Percentiles rank a stretch among this genome's conserved stretches.
Conservation (phyloP, 2,329 filamentous ascomycete genomes). For the Alternaria brassicae region DNA sequence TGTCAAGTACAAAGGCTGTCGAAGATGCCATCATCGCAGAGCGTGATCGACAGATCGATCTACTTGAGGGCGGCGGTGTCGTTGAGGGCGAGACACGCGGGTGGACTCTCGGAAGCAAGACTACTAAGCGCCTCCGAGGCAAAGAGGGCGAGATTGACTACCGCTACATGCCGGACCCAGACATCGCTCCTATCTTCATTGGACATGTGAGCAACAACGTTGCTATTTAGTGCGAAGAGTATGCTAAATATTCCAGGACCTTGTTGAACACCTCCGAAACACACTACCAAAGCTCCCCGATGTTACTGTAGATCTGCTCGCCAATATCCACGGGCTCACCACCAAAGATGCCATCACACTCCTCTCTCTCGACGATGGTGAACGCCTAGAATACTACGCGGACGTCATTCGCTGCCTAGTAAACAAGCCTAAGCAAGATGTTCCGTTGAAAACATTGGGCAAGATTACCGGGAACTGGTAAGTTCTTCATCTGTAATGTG, state of each 20-base stretch:
- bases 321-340: slow-evolving; percentile 70
- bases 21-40: slow-evolving; percentile 95
- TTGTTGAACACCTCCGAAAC: slow-evolving; percentile 68
- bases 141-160: slow-evolving; percentile 99
- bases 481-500: slow-evolving; percentile 7
- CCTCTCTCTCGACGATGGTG: slow-evolving; percentile 77
- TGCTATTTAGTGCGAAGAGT: neutral
- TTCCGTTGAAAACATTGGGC: slow-evolving; percentile 37
- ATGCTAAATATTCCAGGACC: slow-evolving; percentile 53
- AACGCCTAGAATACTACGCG: slow-evolving; percentile 82
- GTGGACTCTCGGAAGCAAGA: slow-evolving; percentile 84
- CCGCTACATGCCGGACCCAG: slow-evolving; percentile 97
- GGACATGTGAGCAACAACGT: slow-evolving; percentile 53
- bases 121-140: slow-evolving; percentile 81
- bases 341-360: slow-evolving; percentile 84
- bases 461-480: slow-evolving; percentile 66
- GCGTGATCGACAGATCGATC: slow-evolving; percentile 82
- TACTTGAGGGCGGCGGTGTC: slow-evolving; percentile 76
- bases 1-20: slow-evolving; percentile 92
- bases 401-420: slow-evolving; percentile 59
- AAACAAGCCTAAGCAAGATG: slow-evolving; percentile 24
- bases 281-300: slow-evolving; percentile 78
- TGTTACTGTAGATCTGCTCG: slow-evolving; percentile 68
- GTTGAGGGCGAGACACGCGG: slow-evolving; percentile 89
- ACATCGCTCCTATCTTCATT: slow-evolving; percentile 81